phyloP scores from a whole-genome alignment of 495 filamentous ascomycete genomes.

The Zalerion maritima region DNA sequence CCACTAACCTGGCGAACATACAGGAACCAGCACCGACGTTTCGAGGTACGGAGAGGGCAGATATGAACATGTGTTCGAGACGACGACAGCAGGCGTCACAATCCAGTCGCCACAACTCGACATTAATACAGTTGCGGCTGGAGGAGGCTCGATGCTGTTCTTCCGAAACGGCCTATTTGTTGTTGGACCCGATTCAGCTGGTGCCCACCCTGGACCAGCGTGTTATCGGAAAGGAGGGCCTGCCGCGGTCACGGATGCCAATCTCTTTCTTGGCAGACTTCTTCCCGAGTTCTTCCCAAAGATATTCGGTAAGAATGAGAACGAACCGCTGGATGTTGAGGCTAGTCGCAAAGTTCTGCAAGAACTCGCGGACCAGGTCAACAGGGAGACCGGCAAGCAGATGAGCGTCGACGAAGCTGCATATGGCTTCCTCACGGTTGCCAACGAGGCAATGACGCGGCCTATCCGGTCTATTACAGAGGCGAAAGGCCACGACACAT shows the following conservation, averaged over 20 bases:
- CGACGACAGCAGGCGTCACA: slow-evolving; percentile 87
- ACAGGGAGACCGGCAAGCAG: slow-evolving; percentile 47
- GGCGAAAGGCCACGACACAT: slow-evolving; percentile 84
- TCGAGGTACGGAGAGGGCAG: slow-evolving; percentile 78
- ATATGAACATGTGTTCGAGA: slow-evolving; percentile 95
- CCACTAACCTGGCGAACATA: slow-evolving; percentile 4
- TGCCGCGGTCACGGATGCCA: slow-evolving; percentile 86
- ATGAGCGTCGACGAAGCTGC: slow-evolving; percentile 84
- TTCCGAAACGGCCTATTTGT: slow-evolving; percentile 90
- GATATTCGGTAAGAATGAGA: slow-evolving; percentile 86
- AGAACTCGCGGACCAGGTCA: slow-evolving; percentile 65
- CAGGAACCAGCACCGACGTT: slow-evolving; percentile 88
- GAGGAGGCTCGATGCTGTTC: slow-evolving; percentile 78
- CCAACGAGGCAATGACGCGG: slow-evolving; percentile 90
- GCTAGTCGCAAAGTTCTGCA: slow-evolving; percentile 64
- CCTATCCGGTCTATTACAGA: slow-evolving; percentile 89
- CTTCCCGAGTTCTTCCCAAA: slow-evolving; percentile 93
- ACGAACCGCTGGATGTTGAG: slow-evolving; percentile 69
- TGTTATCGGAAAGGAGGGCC: slow-evolving; percentile 94
- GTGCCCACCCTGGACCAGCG: slow-evolving; percentile 84
- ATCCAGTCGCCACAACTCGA: slow-evolving; percentile 93
- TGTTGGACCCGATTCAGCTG: slow-evolving; percentile 88
- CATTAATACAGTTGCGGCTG: slow-evolving; percentile 95
- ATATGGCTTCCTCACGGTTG: slow-evolving; percentile 79
- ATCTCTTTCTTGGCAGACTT: slow-evolving; percentile 74